Percentiles rank a stretch among this genome's conserved stretches.
These are phyloP conservation scores for Flueggea neowawraea DNA, from an alignment of 441 rosid species.

Conservation along the genomic window DNA sequence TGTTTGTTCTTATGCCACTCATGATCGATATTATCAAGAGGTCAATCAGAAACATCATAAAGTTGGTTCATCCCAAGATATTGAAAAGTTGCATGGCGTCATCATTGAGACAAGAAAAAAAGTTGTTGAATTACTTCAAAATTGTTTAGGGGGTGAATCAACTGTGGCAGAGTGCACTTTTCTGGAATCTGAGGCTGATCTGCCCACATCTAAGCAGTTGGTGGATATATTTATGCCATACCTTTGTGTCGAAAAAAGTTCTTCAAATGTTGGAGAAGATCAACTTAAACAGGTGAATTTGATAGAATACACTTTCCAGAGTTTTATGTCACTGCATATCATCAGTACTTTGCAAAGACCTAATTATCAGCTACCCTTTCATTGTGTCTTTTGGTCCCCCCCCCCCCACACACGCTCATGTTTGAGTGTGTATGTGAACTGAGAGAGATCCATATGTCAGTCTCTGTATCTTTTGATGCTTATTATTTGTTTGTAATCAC, in stretches of 20 bases:
- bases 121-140: constrained; percentile 48
- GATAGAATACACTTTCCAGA: neutral
- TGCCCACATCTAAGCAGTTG: constrained; percentile 64
- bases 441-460: too few species aligned
- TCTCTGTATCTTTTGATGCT: neutral
- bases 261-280: constrained; percentile 35
- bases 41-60: constrained; percentile 39
- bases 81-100: constrained; percentile 39
- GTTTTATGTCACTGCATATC: neutral
- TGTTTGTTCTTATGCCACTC: constrained; percentile 52
- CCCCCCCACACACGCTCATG: neutral
- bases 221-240: constrained; percentile 53
- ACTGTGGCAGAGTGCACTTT: constrained; percentile 36
- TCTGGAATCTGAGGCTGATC: constrained; percentile 51
- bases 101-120: constrained; percentile 50
- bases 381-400: too few species aligned
- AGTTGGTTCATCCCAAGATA: constrained; percentile 32
- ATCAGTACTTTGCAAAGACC: neutral
- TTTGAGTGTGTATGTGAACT: too few species aligned
- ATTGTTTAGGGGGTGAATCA: constrained; percentile 38
- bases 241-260: constrained; percentile 40
- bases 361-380: too few species aligned
- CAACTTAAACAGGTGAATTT: constrained; percentile 59
- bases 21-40: constrained; percentile 36
- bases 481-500: constrained; percentile 15